Percentiles rank a stretch among this genome's conserved stretches.
phyloP scores from a whole-genome alignment of 176 grass and related monocot species.

The Lolium perenne region DNA sequence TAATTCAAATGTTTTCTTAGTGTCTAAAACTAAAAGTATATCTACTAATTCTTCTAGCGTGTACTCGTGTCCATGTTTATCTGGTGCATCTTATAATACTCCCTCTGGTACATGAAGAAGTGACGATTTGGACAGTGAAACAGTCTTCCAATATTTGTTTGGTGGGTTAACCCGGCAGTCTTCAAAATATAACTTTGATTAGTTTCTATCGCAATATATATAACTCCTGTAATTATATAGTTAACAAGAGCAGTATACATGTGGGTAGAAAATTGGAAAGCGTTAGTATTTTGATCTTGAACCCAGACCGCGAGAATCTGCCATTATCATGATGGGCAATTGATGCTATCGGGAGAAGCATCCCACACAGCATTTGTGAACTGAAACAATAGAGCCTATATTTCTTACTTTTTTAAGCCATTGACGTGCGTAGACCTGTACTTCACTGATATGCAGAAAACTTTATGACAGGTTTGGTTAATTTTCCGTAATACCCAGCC shows the following conservation, averaged over 20 bases:
- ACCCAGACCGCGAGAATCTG: background rate
- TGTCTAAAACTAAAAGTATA: background rate
- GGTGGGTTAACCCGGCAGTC: background rate
- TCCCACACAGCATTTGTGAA: background rate
- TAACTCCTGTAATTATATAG: background rate
- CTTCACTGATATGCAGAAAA: slow-evolving; percentile 2
- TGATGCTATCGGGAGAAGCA: background rate
- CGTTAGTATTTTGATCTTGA: slow-evolving; percentile 11
- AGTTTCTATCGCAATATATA: background rate
- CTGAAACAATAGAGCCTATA: background rate
- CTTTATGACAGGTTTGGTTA: background rate
- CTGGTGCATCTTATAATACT: background rate
- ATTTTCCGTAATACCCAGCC: background rate
- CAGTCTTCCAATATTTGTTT: too few species aligned
- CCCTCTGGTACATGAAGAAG: background rate
- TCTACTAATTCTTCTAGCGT: background rate
- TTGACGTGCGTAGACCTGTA: background rate
- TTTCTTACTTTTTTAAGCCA: background rate
- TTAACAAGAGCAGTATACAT: background rate
- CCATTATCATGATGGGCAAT: background rate
- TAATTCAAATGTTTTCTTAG: background rate
- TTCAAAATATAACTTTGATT: background rate
- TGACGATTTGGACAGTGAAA: background rate
- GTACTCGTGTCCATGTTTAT: background rate
- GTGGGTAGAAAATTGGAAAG: background rate